Conservation (phyloP, 202 grass and related monocot species). For the Tripidium arundinaceum region DNA sequence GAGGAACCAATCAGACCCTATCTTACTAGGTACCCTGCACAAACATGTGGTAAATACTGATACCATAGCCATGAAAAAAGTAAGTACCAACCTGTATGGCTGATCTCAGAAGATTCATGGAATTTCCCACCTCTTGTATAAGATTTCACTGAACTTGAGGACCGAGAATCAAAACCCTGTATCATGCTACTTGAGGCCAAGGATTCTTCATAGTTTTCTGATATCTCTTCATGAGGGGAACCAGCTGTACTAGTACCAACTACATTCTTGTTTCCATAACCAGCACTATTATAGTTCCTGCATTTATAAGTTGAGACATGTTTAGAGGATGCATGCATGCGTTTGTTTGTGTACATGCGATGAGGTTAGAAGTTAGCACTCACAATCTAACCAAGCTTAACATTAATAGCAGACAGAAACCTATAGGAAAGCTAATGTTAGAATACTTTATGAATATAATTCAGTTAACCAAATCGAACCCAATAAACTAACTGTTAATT, state of each 20-base stretch:
- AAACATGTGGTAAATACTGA: conserved; percentile 9
- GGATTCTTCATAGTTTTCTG: conserved; percentile 34
- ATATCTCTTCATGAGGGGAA: background rate
- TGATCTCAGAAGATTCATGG: conserved; percentile 32
- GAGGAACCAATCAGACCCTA: background rate
- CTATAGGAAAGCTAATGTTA: conserved; percentile 18
- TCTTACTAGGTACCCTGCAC: background rate
- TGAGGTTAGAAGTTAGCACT: background rate
- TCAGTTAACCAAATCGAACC: conserved; percentile 6
- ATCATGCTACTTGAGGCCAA: conserved; percentile 40
- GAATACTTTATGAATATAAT: background rate
- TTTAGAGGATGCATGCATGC: background rate
- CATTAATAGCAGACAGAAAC: background rate
- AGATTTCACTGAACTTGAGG: conserved; percentile 46
- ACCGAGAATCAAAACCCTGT: conserved; percentile 11
- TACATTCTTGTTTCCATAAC: conserved; percentile 42
- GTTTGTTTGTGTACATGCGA: background rate
- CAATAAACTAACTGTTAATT: conserved; percentile 11
- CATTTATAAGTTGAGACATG: conserved; percentile 45
- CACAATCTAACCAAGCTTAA: conserved; percentile 21
- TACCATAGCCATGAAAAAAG: conserved; percentile 7
- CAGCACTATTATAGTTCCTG: conserved; percentile 30
- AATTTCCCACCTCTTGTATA: conserved; percentile 31
- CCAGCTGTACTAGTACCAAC: conserved; percentile 26
- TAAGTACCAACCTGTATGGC: conserved; percentile 44